Conservation (phyloP, 2,329 filamentous ascomycete species). For the Ophiocordyceps camponoti-floridani region DNA sequence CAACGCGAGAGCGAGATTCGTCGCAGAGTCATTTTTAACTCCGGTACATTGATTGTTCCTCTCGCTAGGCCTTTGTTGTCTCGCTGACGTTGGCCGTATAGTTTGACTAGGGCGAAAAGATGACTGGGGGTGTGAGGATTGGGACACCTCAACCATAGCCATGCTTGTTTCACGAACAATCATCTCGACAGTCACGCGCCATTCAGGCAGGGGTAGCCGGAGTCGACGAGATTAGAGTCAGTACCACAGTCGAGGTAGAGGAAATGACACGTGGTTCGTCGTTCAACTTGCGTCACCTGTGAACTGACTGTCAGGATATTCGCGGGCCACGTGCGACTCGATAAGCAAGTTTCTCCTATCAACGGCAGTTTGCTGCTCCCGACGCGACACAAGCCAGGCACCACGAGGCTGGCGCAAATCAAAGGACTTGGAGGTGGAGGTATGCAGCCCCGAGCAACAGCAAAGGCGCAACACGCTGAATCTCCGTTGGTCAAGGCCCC, state of each 20-base stretch:
- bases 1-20: not conserved
- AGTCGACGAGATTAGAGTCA: not conserved
- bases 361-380: too few species aligned
- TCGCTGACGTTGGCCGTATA: constrained; percentile 2
- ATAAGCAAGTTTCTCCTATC: not conserved
- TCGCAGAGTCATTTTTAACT: constrained; percentile 43
- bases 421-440: too few species aligned
- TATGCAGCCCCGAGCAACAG: not conserved
- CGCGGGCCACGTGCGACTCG: not conserved
- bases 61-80: too few species aligned
- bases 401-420: not conserved
- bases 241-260: not conserved
- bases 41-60: constrained; percentile 38
- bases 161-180: not conserved
- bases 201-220: not conserved
- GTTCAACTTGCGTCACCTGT: not conserved
- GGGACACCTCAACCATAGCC: not conserved
- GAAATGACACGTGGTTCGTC: not conserved
- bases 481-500: not conserved
- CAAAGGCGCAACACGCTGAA: not conserved
- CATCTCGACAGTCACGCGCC: not conserved
- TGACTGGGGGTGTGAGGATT: not conserved
- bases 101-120: constrained; percentile 14
- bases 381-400: not conserved
- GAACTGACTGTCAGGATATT: not conserved